Evolutionary conservation across 2,329 filamentous ascomycete species (phyloP), one percentile per base, ranked within the genome.

Genomic region (Apiospora malaysiana): DNA sequence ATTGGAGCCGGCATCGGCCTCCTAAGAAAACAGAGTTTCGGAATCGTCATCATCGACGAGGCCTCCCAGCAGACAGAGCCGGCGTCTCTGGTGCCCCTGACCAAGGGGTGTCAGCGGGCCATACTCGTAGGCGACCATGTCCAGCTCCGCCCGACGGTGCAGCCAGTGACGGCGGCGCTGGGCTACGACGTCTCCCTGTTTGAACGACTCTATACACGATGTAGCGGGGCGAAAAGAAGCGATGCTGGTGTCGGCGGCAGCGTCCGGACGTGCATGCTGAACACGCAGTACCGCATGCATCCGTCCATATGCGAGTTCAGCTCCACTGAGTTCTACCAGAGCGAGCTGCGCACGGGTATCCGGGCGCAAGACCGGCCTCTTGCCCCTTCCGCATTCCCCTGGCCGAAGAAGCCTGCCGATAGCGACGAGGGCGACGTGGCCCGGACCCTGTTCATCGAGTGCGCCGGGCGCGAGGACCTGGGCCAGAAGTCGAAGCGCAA

Each of bases 1-100:
- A 81, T 80, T 25, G 83, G 83, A 23, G 79, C 83, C 16, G 82
- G 80, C 0, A 75, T 85, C 0, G 83, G 83, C 0, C 73, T 86
- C 4, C 78, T 85, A 6, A 80, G 83, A 21, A 16, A 23, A 9
- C 76, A 73, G 68, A 40, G 66, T 0, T 85, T 85, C 68, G 77
- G 81, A 43, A 80, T 79, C 7, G 82, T 85, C 18, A 80, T 85
- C 70, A 78, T 86, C 5, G 83, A 85, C 70, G 83, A 86, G 76
- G 84, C 84, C 8, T 86, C 84, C 2, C 84, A 86, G 71, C 82
- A 83, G 70, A 85, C 82, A 0, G 84, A 86, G 70, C 80, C 83
- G 0, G 79, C 76, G 0, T 81, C 81, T 3, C 73, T 85, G 0
- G 77, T 85, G 0, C 82, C 81, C 2, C 76, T 85, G 2, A 78